phyloP scores from a whole-genome alignment of 2,329 filamentous ascomycete genomes.

The Colletotrichum cordylinicola region DNA sequence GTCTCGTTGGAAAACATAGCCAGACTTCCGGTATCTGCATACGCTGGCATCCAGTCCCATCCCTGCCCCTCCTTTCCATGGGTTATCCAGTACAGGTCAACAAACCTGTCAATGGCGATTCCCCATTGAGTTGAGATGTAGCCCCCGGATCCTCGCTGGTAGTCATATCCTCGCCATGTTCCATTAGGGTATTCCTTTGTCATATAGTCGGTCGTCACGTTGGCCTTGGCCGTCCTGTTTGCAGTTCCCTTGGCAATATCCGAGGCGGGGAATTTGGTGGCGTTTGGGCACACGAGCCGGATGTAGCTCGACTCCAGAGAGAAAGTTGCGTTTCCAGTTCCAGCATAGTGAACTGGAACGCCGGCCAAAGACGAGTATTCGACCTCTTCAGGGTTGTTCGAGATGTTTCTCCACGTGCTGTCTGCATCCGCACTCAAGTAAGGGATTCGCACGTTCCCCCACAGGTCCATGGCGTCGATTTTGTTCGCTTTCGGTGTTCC shows the following conservation, averaged over 20 bases:
- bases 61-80: background rate
- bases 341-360: background rate
- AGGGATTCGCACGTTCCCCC: slow-evolving; percentile 34
- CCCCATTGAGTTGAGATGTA: background rate
- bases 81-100: background rate
- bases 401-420: background rate
- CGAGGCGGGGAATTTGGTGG: background rate
- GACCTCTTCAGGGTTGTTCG: background rate
- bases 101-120: background rate
- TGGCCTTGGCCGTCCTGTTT: background rate
- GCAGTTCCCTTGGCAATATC: background rate
- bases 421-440: background rate
- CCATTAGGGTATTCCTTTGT: background rate
- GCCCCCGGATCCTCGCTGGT: background rate
- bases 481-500: slow-evolving; percentile 25
- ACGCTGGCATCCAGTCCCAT: background rate
- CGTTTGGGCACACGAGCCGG: background rate
- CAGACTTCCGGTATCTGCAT: accelerated
- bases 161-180: background rate
- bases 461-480: slow-evolving; percentile 26
- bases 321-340: background rate
- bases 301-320: slow-evolving; percentile 10
- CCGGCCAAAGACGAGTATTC: background rate
- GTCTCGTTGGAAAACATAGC: accelerated
- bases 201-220: background rate